Evolutionary conservation across 2,329 filamentous ascomycete species (phyloP).

Genomic region (Tothia fuscella): DNA sequence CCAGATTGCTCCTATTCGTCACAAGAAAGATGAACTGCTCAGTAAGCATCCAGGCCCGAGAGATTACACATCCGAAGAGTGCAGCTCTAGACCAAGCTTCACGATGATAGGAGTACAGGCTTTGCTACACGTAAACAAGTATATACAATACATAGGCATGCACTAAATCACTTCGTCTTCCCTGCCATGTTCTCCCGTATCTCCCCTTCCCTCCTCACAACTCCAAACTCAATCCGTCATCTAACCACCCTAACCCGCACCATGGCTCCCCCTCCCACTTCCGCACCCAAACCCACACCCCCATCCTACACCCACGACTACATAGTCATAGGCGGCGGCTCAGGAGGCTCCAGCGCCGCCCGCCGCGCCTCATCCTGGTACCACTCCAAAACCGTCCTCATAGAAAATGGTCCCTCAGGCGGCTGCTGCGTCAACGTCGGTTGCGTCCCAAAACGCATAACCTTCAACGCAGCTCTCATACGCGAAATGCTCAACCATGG

Average conservation of each 20-base stretch:
- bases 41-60: too few species aligned
- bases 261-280: too few species aligned
- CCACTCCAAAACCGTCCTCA: constrained; percentile 37
- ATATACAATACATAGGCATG: too few species aligned
- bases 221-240: neutral
- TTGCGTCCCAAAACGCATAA: constrained; percentile 42
- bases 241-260: constrained; percentile 19
- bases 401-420: constrained; percentile 37
- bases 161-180: too few species aligned
- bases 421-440: constrained; percentile 43
- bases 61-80: too few species aligned
- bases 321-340: constrained; percentile 43
- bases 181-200: too few species aligned
- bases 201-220: neutral
- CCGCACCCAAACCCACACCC: too few species aligned
- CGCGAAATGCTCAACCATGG: constrained; percentile 34
- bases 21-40: too few species aligned
- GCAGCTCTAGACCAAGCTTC: too few species aligned
- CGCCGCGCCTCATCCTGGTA: constrained; percentile 41
- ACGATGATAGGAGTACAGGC: too few species aligned
- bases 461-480: constrained; percentile 39
- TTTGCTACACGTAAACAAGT: too few species aligned
- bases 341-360: constrained; percentile 38
- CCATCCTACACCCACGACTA: constrained; percentile 38
- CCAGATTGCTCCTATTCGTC: too few species aligned